These are phyloP conservation scores for carrot (Daucus carota) DNA, from an alignment of 129 eudicot genomes.

Conservation along the genomic window DNA sequence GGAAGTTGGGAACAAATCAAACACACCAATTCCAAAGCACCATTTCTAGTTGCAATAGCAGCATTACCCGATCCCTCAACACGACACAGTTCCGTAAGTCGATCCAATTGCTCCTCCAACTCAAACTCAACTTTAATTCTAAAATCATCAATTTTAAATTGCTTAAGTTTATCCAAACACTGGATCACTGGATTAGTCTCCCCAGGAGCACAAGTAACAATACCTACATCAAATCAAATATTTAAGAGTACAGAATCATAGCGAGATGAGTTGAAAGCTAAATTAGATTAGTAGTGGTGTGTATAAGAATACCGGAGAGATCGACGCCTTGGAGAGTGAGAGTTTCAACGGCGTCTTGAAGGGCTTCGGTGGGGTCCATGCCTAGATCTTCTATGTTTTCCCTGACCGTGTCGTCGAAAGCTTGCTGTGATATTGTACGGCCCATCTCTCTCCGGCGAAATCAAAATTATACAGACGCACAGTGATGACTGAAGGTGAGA, in stretches of 20 bases:
- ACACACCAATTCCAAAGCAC: slow-evolving; percentile 59
- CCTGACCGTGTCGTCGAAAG: slow-evolving; percentile 75
- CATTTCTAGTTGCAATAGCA: slow-evolving; percentile 70
- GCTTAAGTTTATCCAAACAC: slow-evolving; percentile 40
- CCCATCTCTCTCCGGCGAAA: slow-evolving; percentile 13
- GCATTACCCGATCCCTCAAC: slow-evolving; percentile 50
- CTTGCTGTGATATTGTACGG: slow-evolving; percentile 36
- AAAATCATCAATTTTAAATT: slow-evolving; percentile 10
- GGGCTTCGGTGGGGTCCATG: slow-evolving; percentile 48
- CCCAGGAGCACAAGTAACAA: slow-evolving; percentile 54
- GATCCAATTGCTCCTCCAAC: slow-evolving; percentile 33
- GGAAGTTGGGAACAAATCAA: slow-evolving; percentile 32
- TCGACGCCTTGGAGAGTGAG: slow-evolving; percentile 94
- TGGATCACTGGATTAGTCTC: slow-evolving; percentile 67
- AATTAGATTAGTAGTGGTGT: not conserved
- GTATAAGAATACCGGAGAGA: slow-evolving; percentile 50
- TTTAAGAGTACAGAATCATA: too few species aligned
- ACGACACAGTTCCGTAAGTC: slow-evolving; percentile 33
- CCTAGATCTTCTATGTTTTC: slow-evolving; percentile 72
- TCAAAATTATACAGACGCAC: too few species aligned
- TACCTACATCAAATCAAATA: slow-evolving; percentile 26
- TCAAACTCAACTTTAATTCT: slow-evolving; percentile 10
- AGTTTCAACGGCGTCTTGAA: slow-evolving; percentile 71
- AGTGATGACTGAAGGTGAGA: not conserved
- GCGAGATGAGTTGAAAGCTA: too few species aligned